phyloP scores from a whole-genome alignment of 2,329 filamentous ascomycete species.

The Beauveria bassiana region DNA sequence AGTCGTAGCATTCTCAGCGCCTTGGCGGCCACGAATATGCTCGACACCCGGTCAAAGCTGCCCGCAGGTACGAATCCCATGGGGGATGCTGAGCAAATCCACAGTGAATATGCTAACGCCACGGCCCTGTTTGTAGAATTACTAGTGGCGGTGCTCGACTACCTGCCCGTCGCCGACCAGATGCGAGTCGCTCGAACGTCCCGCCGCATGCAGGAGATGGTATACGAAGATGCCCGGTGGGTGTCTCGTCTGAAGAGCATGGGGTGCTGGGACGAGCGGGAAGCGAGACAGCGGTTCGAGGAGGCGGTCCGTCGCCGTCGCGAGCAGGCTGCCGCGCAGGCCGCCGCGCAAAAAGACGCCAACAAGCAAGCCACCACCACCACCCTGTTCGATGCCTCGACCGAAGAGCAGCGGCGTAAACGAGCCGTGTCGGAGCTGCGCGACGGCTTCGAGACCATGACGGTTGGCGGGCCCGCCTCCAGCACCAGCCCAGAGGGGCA shows the following conservation, averaged over 20 bases:
- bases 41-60: conserved; percentile 67
- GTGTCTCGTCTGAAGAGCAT: conserved; percentile 78
- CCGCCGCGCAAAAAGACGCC: conserved; percentile 16
- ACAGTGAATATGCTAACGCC: not conserved
- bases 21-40: conserved; percentile 72
- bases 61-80: conserved; percentile 59
- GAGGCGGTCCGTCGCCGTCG: conserved; percentile 55
- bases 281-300: conserved; percentile 75
- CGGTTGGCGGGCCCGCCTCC: conserved; percentile 36
- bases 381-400: conserved; percentile 66
- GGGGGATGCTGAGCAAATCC: too few species aligned
- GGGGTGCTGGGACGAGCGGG: conserved; percentile 84
- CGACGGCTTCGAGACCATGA: conserved; percentile 77
- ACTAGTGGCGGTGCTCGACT: conserved; percentile 78
- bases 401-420: conserved; percentile 55
- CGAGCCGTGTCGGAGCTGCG: conserved; percentile 25
- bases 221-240: conserved; percentile 97
- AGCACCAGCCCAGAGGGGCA: conserved; percentile 48
- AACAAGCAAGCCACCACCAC: conserved; percentile 24
- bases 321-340: conserved; percentile 37
- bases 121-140: conserved; percentile 54
- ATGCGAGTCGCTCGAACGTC: conserved; percentile 79
- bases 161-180: conserved; percentile 77
- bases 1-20: conserved; percentile 61
- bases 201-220: conserved; percentile 89